phyloP scores from a whole-genome alignment of 306 rosid species.

The Argentina anserina region DNA sequence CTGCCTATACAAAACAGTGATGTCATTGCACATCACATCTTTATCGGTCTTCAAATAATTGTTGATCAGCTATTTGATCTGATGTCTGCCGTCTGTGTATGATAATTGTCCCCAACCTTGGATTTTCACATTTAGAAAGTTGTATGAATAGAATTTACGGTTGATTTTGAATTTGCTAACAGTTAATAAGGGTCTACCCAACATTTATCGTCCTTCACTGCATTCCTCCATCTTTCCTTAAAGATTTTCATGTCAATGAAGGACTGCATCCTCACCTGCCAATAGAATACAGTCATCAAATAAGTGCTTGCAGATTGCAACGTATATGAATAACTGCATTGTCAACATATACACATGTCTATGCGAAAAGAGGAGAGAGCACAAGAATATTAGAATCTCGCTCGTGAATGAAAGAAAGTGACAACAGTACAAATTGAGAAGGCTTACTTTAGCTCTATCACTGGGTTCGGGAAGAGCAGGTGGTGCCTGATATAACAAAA shows the following conservation, averaged over 20 bases:
- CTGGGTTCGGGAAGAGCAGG: constrained; percentile 25
- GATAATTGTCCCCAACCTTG: constrained; percentile 3
- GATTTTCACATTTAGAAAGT: neutral
- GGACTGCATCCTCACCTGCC: constrained; percentile 47
- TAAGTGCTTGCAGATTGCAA: neutral
- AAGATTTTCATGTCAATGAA: constrained; percentile 42
- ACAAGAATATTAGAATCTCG: neutral
- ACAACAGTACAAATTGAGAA: neutral
- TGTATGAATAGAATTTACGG: constrained; percentile 13
- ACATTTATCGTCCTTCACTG: constrained; percentile 34
- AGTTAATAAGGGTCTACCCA: constrained; percentile 56
- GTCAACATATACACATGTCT: neutral
- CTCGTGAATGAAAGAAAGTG: neutral
- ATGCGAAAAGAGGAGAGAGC: neutral
- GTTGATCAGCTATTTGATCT: constrained; percentile 2
- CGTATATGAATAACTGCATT: neutral
- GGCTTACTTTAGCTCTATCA: constrained; percentile 55
- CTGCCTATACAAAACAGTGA: neutral
- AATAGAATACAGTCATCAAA: neutral
- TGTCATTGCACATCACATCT: neutral
- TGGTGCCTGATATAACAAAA: constrained; percentile 42
- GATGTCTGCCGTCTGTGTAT: constrained; percentile 21
- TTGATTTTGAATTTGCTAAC: constrained; percentile 23
- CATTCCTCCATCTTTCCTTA: constrained; percentile 40
- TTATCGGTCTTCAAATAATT: neutral